Percentiles rank a stretch among this genome's conserved stretches.
phyloP scores from a whole-genome alignment of 345 rosid species.

The Citrus maxima region DNA sequence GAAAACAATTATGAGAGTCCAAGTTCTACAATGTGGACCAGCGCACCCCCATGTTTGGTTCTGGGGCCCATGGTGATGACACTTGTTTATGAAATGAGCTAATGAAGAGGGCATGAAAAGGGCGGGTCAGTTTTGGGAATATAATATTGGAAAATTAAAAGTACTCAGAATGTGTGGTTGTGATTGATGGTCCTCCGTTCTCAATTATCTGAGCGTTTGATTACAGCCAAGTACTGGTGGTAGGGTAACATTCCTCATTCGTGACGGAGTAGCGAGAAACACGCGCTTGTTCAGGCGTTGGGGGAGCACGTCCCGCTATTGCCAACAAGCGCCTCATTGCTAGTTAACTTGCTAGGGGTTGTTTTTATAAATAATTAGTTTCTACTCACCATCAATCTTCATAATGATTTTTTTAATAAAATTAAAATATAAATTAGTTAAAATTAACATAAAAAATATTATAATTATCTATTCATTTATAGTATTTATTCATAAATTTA shows the following conservation, averaged over 20 bases:
- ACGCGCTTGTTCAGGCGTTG: conserved; percentile 2
- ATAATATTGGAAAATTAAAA: not conserved
- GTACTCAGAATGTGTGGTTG: not conserved
- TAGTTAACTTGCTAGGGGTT: no score
- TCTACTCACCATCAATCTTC: no score
- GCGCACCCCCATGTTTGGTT: not conserved
- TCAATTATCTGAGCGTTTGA: not conserved
- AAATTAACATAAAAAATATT: no score
- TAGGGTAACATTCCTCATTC: not conserved
- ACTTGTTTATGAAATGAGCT: no score
- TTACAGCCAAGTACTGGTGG: not conserved
- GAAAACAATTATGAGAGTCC: not conserved
- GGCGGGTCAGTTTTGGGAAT: not conserved
- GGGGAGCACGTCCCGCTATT: not conserved
- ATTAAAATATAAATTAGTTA: no score
- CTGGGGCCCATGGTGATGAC: not conserved
- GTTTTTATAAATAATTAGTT: no score
- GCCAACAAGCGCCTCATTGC: not conserved
- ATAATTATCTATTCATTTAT: no score
- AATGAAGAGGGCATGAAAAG: not conserved
- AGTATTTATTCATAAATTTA: no score
- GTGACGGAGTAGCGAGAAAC: not conserved
- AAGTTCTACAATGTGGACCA: not conserved
- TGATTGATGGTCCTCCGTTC: not conserved
- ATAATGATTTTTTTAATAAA: no score